These are phyloP conservation scores for Croton setiger DNA, from an alignment of 441 rosid species.

Conservation along the genomic window DNA sequence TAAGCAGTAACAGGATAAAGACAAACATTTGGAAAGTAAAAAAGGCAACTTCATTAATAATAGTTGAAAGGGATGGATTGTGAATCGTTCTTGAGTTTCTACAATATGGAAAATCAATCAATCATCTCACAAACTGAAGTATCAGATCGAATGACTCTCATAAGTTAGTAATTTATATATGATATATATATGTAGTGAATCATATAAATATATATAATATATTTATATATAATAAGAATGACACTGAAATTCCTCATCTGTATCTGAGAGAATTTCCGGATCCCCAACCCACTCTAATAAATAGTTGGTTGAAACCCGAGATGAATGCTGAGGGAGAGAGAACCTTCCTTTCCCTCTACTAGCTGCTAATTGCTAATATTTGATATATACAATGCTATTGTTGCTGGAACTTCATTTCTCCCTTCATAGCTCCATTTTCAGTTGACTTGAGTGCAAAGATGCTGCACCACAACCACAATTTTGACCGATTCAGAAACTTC, in stretches of 20 bases:
- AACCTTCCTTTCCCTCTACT: conserved; percentile 24
- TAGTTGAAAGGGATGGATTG: conserved; percentile 14
- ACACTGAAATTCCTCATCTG: conserved; percentile 26
- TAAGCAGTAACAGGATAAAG: background rate
- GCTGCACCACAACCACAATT: conserved; percentile 36
- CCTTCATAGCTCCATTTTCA: conserved; percentile 72
- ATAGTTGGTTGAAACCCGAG: conserved; percentile 33
- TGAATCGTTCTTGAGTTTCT: conserved; percentile 11
- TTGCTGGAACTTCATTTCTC: conserved; percentile 20
- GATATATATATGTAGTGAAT: conserved; percentile 10
- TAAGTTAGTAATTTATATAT: conserved; percentile 26
- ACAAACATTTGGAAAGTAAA: background rate
- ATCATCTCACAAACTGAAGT: conserved; percentile 20
- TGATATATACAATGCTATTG: conserved; percentile 39
- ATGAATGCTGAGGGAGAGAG: conserved; percentile 25
- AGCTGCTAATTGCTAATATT: conserved; percentile 32
- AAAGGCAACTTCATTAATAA: conserved; percentile 13
- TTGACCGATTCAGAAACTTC: background rate
- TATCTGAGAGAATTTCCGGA: conserved; percentile 27
- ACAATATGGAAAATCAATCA: conserved; percentile 40
- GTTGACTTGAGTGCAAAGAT: conserved; percentile 47
- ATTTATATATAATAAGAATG: conserved; percentile 21
- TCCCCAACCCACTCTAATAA: conserved; percentile 26
- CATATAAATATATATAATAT: conserved; percentile 3
- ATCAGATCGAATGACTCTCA: conserved; percentile 33